Base-by-base conservation (phyloP, 345 rosid genomes). In the Schrenkiella parvula region DNA sequence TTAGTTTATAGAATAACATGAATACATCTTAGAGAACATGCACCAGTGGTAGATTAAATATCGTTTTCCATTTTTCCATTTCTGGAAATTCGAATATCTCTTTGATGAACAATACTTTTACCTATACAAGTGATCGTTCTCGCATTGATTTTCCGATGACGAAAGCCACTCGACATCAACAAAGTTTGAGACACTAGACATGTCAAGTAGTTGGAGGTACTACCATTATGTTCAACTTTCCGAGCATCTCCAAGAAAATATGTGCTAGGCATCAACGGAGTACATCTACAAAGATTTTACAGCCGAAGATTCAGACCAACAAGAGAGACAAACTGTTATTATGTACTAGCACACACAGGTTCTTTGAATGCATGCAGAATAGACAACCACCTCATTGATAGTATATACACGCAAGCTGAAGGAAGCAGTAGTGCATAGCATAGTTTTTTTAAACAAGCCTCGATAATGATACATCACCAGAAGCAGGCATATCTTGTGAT, bases 121-220 rank as follows among this genome's bases (percentile, higher is more conserved):
- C 98, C 98, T 93, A 79, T 85, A 88, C 70, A 76, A 84, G 55
- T 77, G 87, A 72, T 93, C 96, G 34, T 93, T 96, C 63, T 93
- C 97, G 4, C 89, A 89, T 60, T 92, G 88, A 73, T 86, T 91
- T 66, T 89, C 97, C 1, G 96, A 89, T 28, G 97, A 93, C 8
- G 97, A 93, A 25, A 93, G 85, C 92, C 95, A 85, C 70, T 91
- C 97, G 31, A 91, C 70, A 79, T 93, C 97, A 71, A 93, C 80
- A 79, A 93, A 93, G 80, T 93, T 93, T 28, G 96, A 93, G 82
- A 73, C 85, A 74, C 78, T 91, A 55, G 82, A 81, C 58, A 68
- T 51, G 76, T 83, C 68, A 78, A 83, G 90, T 35, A 80, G 42
- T 57, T 69, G 55, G 81, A 84, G 70, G 80, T 84, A 78, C 77